Evolutionary conservation across 148 eudicot genomes (phyloP).

Genomic region (Arbutus unedo): DNA sequence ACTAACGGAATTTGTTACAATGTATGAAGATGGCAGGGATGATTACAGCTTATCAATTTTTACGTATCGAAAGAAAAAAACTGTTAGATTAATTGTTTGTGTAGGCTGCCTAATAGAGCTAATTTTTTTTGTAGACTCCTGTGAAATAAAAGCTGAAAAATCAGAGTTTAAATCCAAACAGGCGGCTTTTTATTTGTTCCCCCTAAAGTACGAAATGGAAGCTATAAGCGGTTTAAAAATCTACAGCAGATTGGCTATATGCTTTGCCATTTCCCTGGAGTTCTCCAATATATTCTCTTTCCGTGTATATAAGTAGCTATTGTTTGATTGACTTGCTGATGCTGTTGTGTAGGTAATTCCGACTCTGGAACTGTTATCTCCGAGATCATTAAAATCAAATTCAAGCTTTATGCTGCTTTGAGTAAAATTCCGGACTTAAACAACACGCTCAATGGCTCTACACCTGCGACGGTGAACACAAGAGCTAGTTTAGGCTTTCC

Average conservation of each 20-base stretch:
- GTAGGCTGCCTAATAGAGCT: not conserved
- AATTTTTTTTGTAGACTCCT: not conserved
- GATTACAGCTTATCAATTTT: not conserved
- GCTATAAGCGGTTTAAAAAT: not conserved
- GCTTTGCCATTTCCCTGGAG: not conserved
- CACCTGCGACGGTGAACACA: not conserved
- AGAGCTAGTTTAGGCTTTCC: slow-evolving; percentile 12
- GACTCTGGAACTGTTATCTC: slow-evolving; percentile 32
- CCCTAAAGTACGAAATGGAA: not conserved
- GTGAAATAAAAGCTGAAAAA: not conserved
- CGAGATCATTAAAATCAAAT: slow-evolving; percentile 56
- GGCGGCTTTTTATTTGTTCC: not conserved
- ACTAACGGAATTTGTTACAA: not conserved
- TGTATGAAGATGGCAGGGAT: not conserved
- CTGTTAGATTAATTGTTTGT: not conserved
- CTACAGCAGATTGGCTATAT: not conserved
- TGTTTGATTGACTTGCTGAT: not conserved
- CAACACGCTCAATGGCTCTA: slow-evolving; percentile 6
- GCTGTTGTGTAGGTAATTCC: slow-evolving; percentile 37
- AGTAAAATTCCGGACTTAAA: slow-evolving; percentile 20
- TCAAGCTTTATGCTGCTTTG: slow-evolving; percentile 27
- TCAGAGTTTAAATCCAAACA: not conserved
- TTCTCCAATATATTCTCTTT: not conserved
- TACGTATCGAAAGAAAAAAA: not conserved
- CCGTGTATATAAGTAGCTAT: not conserved